These are phyloP conservation scores for Clonostachys rosea DNA, from an alignment of 2,329 filamentous ascomycete genomes.

Conservation along the genomic window DNA sequence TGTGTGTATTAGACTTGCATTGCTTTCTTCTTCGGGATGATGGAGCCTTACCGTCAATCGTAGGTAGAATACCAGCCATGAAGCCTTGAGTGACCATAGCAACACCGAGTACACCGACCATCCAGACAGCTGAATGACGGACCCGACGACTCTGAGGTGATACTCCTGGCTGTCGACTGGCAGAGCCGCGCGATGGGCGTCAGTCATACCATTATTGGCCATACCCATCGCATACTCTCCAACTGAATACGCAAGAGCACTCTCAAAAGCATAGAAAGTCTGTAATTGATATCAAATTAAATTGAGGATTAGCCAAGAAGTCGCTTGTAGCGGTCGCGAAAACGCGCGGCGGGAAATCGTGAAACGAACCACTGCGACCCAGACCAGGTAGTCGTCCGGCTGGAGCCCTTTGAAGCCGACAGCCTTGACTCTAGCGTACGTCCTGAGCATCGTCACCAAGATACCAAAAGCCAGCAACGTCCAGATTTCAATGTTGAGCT, in stretches of 20 bases:
- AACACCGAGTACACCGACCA: conserved; percentile 51
- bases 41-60: conserved; percentile 31
- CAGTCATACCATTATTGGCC: neutral
- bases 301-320: neutral
- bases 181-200: neutral
- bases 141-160: conserved; percentile 37
- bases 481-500: conserved; percentile 2
- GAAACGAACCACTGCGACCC: neutral
- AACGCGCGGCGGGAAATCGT: no score
- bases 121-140: conserved; percentile 50
- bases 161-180: conserved; percentile 6
- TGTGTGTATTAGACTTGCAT: no score
- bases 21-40: no score
- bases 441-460: conserved; percentile 37
- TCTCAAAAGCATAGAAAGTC: neutral
- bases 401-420: conserved; percentile 39
- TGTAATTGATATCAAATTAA: neutral
- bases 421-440: conserved; percentile 33
- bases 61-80: conserved; percentile 51
- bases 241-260: neutral
- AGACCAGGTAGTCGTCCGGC: conserved; percentile 38
- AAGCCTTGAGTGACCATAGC: conserved; percentile 51
- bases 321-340: no score
- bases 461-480: conserved; percentile 40
- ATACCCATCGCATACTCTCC: no score